These are phyloP conservation scores for Stephania yunnanensis DNA, from an alignment of 164 flowering plant species.

Conservation along the genomic window DNA sequence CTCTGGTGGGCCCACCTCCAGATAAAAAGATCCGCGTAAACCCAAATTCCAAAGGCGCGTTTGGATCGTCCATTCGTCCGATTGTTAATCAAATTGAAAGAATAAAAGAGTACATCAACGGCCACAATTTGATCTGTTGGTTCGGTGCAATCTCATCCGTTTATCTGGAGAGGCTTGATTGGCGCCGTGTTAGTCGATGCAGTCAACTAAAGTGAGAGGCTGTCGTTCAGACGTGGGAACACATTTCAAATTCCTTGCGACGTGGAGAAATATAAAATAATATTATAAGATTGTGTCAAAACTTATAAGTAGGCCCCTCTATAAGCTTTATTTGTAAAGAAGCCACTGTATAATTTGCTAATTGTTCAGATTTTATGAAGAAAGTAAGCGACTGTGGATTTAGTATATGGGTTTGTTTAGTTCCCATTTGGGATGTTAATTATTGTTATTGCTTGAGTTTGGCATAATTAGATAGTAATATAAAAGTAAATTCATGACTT, in stretches of 20 bases:
- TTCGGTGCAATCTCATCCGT: constrained; percentile 2
- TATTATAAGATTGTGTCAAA: background rate
- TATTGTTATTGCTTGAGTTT: too few species aligned
- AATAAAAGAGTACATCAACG: background rate
- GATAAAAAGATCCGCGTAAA: background rate
- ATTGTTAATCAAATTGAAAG: background rate
- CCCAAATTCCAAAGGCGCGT: background rate
- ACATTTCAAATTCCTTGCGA: background rate
- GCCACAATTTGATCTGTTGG: background rate
- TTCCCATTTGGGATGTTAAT: too few species aligned
- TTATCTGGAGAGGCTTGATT: background rate
- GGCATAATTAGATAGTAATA: too few species aligned
- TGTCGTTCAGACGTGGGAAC: background rate
- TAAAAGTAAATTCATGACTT: too few species aligned
- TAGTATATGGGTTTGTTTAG: background rate
- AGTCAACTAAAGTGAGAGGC: background rate
- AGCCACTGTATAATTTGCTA: background rate
- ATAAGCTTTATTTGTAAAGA: background rate
- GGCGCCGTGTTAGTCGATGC: background rate
- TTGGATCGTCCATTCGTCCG: background rate
- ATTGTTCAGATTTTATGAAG: background rate
- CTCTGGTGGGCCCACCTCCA: background rate
- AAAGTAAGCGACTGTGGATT: background rate
- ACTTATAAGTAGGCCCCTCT: background rate
- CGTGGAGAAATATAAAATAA: background rate